phyloP scores from a whole-genome alignment of 2,329 filamentous ascomycete genomes.

The Trichoderma semiorbis region DNA sequence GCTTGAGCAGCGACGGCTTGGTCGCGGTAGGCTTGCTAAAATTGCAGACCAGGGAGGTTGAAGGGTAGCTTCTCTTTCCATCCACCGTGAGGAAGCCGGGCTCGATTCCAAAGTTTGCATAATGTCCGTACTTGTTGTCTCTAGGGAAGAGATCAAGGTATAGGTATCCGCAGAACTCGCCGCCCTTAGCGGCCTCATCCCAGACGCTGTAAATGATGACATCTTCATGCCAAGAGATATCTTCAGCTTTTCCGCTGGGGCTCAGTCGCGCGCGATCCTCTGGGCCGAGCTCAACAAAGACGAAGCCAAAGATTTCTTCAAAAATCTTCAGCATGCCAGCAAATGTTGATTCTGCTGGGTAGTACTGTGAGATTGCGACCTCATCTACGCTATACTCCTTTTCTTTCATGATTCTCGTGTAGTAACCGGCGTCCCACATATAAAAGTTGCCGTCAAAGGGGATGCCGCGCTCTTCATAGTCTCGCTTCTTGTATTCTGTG shows the following conservation, averaged over 20 bases:
- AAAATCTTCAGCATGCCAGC: slow-evolving; percentile 79
- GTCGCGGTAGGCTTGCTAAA: slow-evolving; percentile 75
- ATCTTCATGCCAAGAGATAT: slow-evolving; percentile 78
- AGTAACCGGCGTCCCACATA: slow-evolving; percentile 79
- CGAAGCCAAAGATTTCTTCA: slow-evolving; percentile 75
- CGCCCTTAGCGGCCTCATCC: slow-evolving; percentile 69
- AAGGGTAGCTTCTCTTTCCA: slow-evolving; percentile 69
- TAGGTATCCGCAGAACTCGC: slow-evolving; percentile 74
- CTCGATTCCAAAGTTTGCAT: slow-evolving; percentile 79
- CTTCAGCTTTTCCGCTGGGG: slow-evolving; percentile 63
- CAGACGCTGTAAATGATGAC: slow-evolving; percentile 81
- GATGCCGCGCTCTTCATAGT: slow-evolving; percentile 57
- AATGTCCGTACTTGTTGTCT: slow-evolving; percentile 79
- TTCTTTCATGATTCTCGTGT: slow-evolving; percentile 76
- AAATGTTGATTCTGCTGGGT: slow-evolving; percentile 71
- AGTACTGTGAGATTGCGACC: slow-evolving; percentile 77
- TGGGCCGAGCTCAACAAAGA: slow-evolving; percentile 68
- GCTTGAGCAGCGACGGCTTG: slow-evolving; percentile 76
- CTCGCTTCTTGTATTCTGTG: slow-evolving; percentile 69
- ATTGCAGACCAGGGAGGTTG: slow-evolving; percentile 79
- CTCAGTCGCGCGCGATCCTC: slow-evolving; percentile 64
- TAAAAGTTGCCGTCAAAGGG: slow-evolving; percentile 68
- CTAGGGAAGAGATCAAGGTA: slow-evolving; percentile 80
- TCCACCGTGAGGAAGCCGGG: slow-evolving; percentile 66
- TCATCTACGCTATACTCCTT: slow-evolving; percentile 78